Evolutionary conservation across 2,329 filamentous ascomycete species (phyloP).

Genomic region (Aspergillus versicolor): DNA sequence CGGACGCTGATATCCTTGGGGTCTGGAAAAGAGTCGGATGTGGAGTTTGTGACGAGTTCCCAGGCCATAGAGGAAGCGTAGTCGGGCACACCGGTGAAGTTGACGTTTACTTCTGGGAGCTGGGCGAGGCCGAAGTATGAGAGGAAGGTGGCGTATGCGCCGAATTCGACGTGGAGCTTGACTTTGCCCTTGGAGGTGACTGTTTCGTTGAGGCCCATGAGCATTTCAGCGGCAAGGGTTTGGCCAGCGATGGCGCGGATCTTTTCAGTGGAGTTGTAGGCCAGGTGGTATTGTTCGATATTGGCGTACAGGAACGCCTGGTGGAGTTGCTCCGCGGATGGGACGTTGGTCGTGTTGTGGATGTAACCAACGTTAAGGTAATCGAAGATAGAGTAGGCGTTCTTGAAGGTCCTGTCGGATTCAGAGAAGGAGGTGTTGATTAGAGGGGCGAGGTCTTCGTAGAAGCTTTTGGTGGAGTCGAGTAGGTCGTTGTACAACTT

Average conservation of each 20-base stretch:
- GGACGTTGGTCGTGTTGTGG: conserved; percentile 61
- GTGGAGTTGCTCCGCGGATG: conserved; percentile 55
- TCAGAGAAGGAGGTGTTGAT: conserved; percentile 53
- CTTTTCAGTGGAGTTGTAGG: conserved; percentile 65
- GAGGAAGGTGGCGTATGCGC: conserved; percentile 60
- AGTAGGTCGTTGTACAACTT: conserved; percentile 50
- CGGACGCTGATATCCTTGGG: conserved; percentile 56
- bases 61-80: conserved; percentile 82
- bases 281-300: conserved; percentile 76
- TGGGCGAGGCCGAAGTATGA: conserved; percentile 62
- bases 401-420: conserved; percentile 56
- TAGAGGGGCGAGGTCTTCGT: conserved; percentile 51
- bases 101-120: conserved; percentile 48
- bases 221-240: conserved; percentile 64
- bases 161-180: conserved; percentile 57
- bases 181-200: conserved; percentile 37
- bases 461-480: conserved; percentile 54
- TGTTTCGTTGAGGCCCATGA: conserved; percentile 46
- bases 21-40: conserved; percentile 42
- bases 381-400: conserved; percentile 67
- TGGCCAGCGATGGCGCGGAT: conserved; percentile 56
- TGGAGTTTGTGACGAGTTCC: conserved; percentile 63
- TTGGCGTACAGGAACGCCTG: conserved; percentile 74
- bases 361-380: conserved; percentile 63
- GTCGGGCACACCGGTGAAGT: conserved; percentile 77